A percentile compares a stretch with the other conserved stretches of the same genome.
These are phyloP conservation scores for Brassica napus DNA, from an alignment of 345 rosid species.

Conservation along the genomic window Da-Ae NC_063442.1:13327001-13327500, in stretches of 20 bases:
- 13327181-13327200: background rate
- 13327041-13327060: constrained; percentile 33
- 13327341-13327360: background rate
- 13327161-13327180: background rate
- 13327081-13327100: constrained; percentile 24
- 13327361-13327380: background rate
- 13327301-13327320: background rate
- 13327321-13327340: background rate
- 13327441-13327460: background rate
- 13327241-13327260: constrained; percentile 20
- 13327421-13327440: background rate
- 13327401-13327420: background rate
- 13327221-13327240: constrained; percentile 28
- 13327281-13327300: constrained; percentile 13
- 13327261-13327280: constrained; percentile 28
- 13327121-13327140: constrained; percentile 16
- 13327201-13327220: background rate
- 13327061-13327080: constrained; percentile 24
- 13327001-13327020: constrained; percentile 34
- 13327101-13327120: constrained; percentile 36
- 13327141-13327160: constrained; percentile 3
- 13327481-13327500: background rate
- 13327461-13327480: background rate
- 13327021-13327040: constrained; percentile 28
- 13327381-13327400: background rate